These are phyloP conservation scores for Naumovozyma castellii DNA, from an alignment of 805 yeast species.

Conservation along the genomic window DNA sequence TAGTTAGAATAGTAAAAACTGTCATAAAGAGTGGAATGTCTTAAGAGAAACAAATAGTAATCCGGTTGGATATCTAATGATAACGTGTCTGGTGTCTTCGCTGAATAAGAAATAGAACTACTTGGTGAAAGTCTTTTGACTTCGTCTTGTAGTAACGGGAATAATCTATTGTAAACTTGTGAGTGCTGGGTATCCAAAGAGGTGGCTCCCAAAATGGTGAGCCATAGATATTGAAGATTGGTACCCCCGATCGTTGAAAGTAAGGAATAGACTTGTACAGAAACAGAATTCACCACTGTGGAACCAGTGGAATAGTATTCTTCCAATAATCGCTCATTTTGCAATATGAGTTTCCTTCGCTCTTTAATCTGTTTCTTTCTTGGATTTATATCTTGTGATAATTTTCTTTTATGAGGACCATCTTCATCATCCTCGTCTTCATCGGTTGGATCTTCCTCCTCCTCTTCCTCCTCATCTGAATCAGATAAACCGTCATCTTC, in stretches of 20 bases:
- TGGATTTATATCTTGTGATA: constrained; percentile 2
- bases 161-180: constrained; percentile 58
- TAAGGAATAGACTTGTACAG: constrained; percentile 73
- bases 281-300: constrained; percentile 59
- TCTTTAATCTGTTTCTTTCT: constrained; percentile 29
- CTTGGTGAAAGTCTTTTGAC: constrained; percentile 56
- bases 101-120: constrained; percentile 14
- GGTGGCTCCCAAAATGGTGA: constrained; percentile 79
- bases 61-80: constrained; percentile 66
- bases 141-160: constrained; percentile 73
- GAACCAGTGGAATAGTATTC: constrained; percentile 80
- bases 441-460: constrained; percentile 17
- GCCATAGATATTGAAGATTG: constrained; percentile 61
- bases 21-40: constrained; percentile 91
- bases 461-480: constrained; percentile 24
- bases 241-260: constrained; percentile 79
- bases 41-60: constrained; percentile 71
- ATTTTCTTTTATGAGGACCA: constrained; percentile 13
- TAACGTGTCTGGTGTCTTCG: constrained; percentile 34
- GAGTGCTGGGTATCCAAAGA: constrained; percentile 70
- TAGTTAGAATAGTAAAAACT: constrained; percentile 85
- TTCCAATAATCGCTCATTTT: constrained; percentile 51
- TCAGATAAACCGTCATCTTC: constrained; percentile 29
- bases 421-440: constrained; percentile 28
- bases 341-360: constrained; percentile 35